phyloP scores from a whole-genome alignment of 2,329 filamentous ascomycete genomes.

The Waltergamsia citrina region DNA sequence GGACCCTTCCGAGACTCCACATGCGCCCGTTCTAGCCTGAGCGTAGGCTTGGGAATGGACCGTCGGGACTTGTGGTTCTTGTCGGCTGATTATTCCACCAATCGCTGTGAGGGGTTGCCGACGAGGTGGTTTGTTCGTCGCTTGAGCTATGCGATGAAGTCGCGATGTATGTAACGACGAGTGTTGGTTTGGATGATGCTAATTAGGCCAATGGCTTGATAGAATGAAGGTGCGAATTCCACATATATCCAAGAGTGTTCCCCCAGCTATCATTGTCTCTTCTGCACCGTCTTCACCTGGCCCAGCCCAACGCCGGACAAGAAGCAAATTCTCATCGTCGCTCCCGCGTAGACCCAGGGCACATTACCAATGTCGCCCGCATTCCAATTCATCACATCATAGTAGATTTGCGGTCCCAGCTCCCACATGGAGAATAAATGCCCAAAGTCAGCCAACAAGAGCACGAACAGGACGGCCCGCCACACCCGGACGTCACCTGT shows the following conservation, averaged over 20 bases:
- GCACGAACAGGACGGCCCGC: constrained; percentile 53
- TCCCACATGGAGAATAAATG: constrained; percentile 59
- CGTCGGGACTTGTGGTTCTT: too few relatives aligned
- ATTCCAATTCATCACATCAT: constrained; percentile 53
- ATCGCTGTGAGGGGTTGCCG: too few relatives aligned
- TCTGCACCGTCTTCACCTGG: constrained; percentile 13
- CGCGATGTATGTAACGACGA: too few relatives aligned
- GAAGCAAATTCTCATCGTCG: constrained; percentile 49
- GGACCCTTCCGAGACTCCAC: too few relatives aligned
- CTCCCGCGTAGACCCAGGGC: constrained; percentile 60
- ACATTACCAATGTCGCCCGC: constrained; percentile 60
- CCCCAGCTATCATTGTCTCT: constrained; percentile 12
- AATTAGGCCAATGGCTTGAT: constrained; percentile 7
- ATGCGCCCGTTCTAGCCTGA: too few relatives aligned
- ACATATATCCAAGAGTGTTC: too few relatives aligned
- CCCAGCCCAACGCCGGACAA: constrained; percentile 44
- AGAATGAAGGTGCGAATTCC: not conserved
- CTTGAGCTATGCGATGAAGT: too few relatives aligned
- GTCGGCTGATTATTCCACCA: too few relatives aligned
- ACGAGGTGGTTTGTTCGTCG: too few relatives aligned
- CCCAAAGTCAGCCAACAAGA: constrained; percentile 68
- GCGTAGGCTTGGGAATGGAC: too few relatives aligned
- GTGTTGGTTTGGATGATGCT: too few relatives aligned
- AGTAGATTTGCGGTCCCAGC: constrained; percentile 55
- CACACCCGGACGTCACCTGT: constrained; percentile 62